A percentile compares a stretch with the other conserved stretches of the same genome.
phyloP scores from a whole-genome alignment of 148 eudicot species.

The Persicaria tinctoria region DNA sequence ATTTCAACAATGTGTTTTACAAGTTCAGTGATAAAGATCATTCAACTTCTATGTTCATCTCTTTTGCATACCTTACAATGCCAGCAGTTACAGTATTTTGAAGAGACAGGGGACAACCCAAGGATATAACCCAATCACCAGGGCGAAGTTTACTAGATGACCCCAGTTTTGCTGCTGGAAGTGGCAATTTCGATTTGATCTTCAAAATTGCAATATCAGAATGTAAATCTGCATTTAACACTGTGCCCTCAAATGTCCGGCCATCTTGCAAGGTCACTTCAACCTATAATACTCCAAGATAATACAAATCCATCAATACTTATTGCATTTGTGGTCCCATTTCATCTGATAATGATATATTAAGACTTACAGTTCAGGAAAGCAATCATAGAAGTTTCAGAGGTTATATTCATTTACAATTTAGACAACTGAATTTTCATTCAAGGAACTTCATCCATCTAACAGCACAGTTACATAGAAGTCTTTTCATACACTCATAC shows the following conservation, averaged over 20 bases:
- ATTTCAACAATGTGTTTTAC: background rate
- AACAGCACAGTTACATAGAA: background rate
- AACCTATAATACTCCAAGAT: constrained; percentile 35
- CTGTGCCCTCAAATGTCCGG: constrained; percentile 78
- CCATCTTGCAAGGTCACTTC: constrained; percentile 98
- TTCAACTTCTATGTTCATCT: background rate
- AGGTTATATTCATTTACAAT: too few relatives aligned
- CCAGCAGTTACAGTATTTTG: constrained; percentile 97
- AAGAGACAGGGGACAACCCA: constrained; percentile 92
- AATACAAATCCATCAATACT: background rate
- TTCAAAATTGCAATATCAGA: constrained; percentile 86
- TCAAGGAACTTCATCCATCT: background rate
- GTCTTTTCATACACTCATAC: background rate
- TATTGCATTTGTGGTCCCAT: background rate
- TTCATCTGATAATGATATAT: background rate
- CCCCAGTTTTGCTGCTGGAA: constrained; percentile 83
- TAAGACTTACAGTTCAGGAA: too few relatives aligned
- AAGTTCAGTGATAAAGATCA: background rate
- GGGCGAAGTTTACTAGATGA: constrained; percentile 83
- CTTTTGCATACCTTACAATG: constrained; percentile 58
- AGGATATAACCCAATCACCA: constrained; percentile 94
- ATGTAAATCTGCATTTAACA: constrained; percentile 87
- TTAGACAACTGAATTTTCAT: too few relatives aligned
- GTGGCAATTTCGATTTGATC: constrained; percentile 76
- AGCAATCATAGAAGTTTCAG: too few relatives aligned